phyloP scores from a whole-genome alignment of 352 stramenopile genomes.

The Vaucheria bursata region DNA sequence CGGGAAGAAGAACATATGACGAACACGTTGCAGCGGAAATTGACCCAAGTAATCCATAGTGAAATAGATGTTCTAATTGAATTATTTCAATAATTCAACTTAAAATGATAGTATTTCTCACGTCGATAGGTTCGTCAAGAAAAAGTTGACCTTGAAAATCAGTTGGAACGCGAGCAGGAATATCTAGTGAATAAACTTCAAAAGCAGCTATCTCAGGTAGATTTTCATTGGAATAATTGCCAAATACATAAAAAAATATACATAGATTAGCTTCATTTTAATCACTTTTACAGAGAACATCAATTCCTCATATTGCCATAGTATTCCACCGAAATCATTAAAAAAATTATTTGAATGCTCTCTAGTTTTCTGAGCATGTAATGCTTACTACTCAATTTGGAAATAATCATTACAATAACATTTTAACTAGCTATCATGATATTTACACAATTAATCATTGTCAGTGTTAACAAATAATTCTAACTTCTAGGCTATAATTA shows the following conservation, averaged over 20 bases:
- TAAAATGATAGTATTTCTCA: neutral
- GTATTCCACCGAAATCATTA: too few species aligned
- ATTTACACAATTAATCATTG: too few species aligned
- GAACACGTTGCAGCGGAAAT: slow-evolving; percentile 78
- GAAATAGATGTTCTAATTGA: slow-evolving; percentile 10
- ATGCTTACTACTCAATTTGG: too few species aligned
- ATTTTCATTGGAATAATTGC: too few species aligned
- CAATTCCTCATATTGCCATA: too few species aligned
- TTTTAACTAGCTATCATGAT: too few species aligned
- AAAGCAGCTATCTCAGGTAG: slow-evolving; percentile 60
- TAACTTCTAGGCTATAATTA: neutral
- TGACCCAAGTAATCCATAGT: slow-evolving; percentile 55
- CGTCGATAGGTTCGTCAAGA: slow-evolving; percentile 50
- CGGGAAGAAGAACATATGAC: slow-evolving; percentile 72
- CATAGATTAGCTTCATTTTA: too few species aligned
- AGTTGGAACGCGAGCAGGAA: slow-evolving; percentile 77
- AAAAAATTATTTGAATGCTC: too few species aligned
- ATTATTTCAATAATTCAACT: neutral
- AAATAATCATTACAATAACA: too few species aligned
- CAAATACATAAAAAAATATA: too few species aligned
- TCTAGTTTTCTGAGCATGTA: too few species aligned
- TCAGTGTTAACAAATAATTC: neutral
- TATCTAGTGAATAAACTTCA: slow-evolving; percentile 82
- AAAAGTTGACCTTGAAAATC: slow-evolving; percentile 80
- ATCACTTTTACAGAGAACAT: too few species aligned